Base-by-base conservation (phyloP, 164 flowering plant species). In the Cinnamomum micranthum region DNA sequence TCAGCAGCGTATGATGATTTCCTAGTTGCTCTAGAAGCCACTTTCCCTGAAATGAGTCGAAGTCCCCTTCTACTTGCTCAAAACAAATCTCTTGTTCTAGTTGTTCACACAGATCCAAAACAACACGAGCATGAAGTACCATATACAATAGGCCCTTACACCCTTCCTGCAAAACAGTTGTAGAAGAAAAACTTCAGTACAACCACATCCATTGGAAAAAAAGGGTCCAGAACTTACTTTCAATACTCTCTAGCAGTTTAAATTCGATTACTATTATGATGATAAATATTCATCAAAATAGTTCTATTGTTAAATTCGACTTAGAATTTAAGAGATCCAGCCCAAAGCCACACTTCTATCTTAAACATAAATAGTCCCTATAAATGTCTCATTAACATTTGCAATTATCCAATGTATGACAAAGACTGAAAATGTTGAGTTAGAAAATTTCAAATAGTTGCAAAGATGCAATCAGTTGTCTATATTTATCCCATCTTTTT, bases 91-190 rank as follows among this genome's bases (percentile, higher is more conserved):
- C 98, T 75, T 88, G 88, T 80, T 93, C 97, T 71, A 83, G 87
- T 20, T 83, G 85, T 81, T 95, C 98, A 75, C 90, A 84, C 74
- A 95, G 81, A 82, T 95, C 99, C 74, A 95, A 81, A 20, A 93
- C 91, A 55, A 91, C 97, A n/a, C 98, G 91, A 35, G 99, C 99
- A 87, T 95, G 99, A 76, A 95, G 96, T 52, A 92, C 97, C 99
- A 95, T 95, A 78, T 93, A 95, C 73, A 93, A 77, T 72, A 93
- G 82, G 52, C 96, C 97, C 83, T 95, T 95, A 89, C 99, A 95
- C 73, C 99, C 99, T 87, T 95, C 99, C 97, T 95, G 88, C 71
- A 80, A 77, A 74, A 75, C n/a, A 55, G 60, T 15, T 15, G n/a
- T 20, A 15, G n/a, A 55, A 55, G 12, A 55, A 55, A 55, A 20